A percentile compares a stretch with the other conserved stretches of the same genome.
phyloP scores from a whole-genome alignment of 2,329 filamentous ascomycete species.

The Magnaporthiopsis poae region DNA sequence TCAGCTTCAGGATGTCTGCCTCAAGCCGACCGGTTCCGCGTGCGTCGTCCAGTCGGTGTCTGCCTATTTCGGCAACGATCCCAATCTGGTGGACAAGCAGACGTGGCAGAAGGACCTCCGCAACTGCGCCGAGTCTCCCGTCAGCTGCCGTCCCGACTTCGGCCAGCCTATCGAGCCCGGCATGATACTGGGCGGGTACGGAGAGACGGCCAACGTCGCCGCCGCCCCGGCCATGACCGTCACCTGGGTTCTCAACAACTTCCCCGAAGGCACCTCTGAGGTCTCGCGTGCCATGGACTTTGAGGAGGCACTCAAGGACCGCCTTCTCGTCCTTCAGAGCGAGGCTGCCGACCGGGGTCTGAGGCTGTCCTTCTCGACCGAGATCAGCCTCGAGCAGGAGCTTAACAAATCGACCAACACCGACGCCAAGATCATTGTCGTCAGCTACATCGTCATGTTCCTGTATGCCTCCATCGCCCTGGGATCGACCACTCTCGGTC shows the following conservation, averaged over 20 bases:
- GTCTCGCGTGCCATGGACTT: slow-evolving; percentile 75
- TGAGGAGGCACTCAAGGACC: slow-evolving; percentile 67
- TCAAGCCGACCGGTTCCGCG: slow-evolving; percentile 79
- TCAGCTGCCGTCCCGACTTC: slow-evolving; percentile 78
- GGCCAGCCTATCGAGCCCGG: slow-evolving; percentile 78
- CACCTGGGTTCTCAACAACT: slow-evolving; percentile 91
- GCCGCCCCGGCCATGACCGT: slow-evolving; percentile 73
- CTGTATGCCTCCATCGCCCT: slow-evolving; percentile 88
- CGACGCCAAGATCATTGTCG: slow-evolving; percentile 88
- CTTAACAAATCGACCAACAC: slow-evolving; percentile 97
- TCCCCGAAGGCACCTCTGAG: slow-evolving; percentile 60
- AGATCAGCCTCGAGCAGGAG: slow-evolving; percentile 89
- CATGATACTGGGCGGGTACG: slow-evolving; percentile 76
- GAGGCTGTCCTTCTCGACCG: slow-evolving; percentile 85
- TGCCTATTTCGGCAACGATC: slow-evolving; percentile 69
- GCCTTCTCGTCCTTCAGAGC: slow-evolving; percentile 65
- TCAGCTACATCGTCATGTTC: slow-evolving; percentile 99
- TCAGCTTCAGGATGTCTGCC: slow-evolving; percentile 75
- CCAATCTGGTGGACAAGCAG: slow-evolving; percentile 48
- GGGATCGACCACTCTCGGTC: slow-evolving; percentile 73
- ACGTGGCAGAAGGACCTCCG: slow-evolving; percentile 65
- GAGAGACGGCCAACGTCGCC: slow-evolving; percentile 52
- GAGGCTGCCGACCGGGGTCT: slow-evolving; percentile 72
- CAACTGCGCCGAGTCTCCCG: slow-evolving; percentile 68
- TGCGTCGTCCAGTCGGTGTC: slow-evolving; percentile 92